Base-by-base conservation (phyloP, 768 basidiomycete species). In the Ramaria sp. region DNA sequence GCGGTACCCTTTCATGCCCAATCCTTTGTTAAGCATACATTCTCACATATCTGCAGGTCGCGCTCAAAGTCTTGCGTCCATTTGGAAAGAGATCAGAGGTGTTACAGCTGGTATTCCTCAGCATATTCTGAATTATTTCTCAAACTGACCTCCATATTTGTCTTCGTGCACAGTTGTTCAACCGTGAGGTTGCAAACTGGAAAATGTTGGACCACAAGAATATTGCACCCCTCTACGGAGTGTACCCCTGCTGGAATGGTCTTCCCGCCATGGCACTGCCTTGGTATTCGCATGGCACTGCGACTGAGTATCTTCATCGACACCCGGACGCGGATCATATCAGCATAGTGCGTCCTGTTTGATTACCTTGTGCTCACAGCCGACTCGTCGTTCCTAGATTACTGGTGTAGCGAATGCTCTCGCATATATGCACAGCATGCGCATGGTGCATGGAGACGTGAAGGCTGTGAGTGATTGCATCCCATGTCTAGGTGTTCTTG, bases 121-220 rank as follows among this genome's bases (percentile, higher is more conserved):
- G 5, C 30, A 32, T 32, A 5, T 32, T 5, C 10, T 5, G 5
- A 5, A 32, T 5, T 10, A 10, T 32, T 32, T 5, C 30, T 32
- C 30, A 32, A 32, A 5, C 30, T 32, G 30, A 5, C 30, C 30
- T n/a, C n/a, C n/a, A n/a, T n/a, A n/a, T n/a, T n/a, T n/a, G n/a
- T n/a, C 30, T 10, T 5, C n/a, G n/a, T n/a, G n/a, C n/a, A n/a
- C n/a, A n/a, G n/a, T n/a, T n/a, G n/a, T n/a, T n/a, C n/a, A n/a
- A 32, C 5, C 30, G 30, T 10, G 30, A 32, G 10, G 30, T 32
- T 10, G 10, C 10, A 5, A 32, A 18, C 27, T 63, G 56, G 43
- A 62, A 57, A 38, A 62, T 59, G 50, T 64, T 64, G 57, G 59
- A 64, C 41, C 63, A 63, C 51, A 57, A 52, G 41, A 61, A 63